Evolutionary conservation across 139 green algal species (phyloP).

Genomic region (Chlamydomonas eustigma): DNA sequence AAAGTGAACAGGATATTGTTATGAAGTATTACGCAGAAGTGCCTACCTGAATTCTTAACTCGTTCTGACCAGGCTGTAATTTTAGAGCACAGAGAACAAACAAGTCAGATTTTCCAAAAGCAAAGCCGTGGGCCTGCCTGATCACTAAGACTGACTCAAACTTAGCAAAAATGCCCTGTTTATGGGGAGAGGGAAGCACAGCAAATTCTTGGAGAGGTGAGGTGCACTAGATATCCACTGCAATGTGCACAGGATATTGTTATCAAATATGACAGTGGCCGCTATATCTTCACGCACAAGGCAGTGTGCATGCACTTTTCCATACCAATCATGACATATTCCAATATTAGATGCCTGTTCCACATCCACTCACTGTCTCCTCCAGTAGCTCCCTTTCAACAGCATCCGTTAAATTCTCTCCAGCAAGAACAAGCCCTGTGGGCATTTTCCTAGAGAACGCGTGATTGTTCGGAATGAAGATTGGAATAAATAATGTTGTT

Average conservation of each 20-base stretch:
- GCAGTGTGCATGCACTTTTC: not conserved
- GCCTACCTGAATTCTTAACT: not conserved
- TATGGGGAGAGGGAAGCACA: no score
- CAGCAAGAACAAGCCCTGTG: conserved; percentile 55
- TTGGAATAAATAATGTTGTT: no score
- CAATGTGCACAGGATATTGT: no score
- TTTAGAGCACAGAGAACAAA: conserved; percentile 62
- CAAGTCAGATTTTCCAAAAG: conserved; percentile 76
- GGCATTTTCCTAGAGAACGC: conserved; percentile 70
- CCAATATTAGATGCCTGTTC: no score
- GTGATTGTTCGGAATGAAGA: no score
- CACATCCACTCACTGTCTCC: conserved; percentile 27
- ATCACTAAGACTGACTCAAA: conserved; percentile 66
- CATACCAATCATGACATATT: no score
- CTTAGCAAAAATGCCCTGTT: conserved; percentile 27
- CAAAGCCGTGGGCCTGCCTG: conserved; percentile 75
- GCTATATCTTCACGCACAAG: no score
- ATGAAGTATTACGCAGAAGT: no score
- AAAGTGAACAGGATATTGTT: no score
- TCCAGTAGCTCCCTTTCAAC: conserved; percentile 66
- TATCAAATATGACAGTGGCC: no score
- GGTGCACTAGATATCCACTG: no score
- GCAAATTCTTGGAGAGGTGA: no score
- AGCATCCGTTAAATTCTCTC: conserved; percentile 56
- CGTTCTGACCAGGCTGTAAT: not conserved